Evolutionary conservation across 352 stramenopile genomes (phyloP).

Genomic region (Pythium plurisporium): DNA sequence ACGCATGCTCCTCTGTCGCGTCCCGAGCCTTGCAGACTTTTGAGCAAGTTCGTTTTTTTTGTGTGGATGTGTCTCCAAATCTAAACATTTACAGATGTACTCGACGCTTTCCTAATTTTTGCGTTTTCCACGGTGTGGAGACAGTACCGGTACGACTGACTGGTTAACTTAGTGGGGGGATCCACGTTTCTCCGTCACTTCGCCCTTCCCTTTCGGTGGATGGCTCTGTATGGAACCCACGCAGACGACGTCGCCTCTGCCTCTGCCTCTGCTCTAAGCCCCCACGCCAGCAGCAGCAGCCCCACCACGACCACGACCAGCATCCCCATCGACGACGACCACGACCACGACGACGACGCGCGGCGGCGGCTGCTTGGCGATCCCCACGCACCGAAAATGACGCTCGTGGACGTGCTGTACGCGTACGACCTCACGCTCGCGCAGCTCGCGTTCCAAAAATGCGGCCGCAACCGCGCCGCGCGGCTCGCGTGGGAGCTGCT

Average conservation of each 20-base stretch:
- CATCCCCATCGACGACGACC: background rate
- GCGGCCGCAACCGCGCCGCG: conserved; percentile 36
- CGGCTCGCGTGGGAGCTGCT: conserved; percentile 72
- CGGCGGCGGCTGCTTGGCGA: conserved; percentile 10
- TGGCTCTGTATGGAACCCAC: conserved; percentile 23
- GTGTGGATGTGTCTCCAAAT: too few relatives aligned
- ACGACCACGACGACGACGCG: conserved; percentile 2
- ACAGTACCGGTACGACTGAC: too few relatives aligned
- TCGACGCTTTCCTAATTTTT: background rate
- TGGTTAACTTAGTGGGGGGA: conserved; percentile 19
- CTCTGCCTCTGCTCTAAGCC: background rate
- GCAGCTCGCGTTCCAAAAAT: conserved; percentile 65
- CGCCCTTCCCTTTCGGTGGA: conserved; percentile 9
- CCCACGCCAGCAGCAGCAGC: background rate
- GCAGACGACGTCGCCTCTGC: background rate
- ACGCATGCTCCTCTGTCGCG: too few relatives aligned
- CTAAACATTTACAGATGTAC: too few relatives aligned
- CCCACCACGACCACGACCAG: background rate
- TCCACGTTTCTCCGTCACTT: too few relatives aligned
- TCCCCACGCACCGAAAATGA: conserved; percentile 32
- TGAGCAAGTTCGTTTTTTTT: too few relatives aligned
- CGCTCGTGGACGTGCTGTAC: conserved; percentile 52
- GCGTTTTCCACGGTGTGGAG: too few relatives aligned
- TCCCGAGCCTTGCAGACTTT: too few relatives aligned
- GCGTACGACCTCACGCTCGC: conserved; percentile 71